These are phyloP conservation scores for Aplosporella prunicola DNA, from an alignment of 2,329 filamentous ascomycete genomes.

Conservation along the genomic window DNA sequence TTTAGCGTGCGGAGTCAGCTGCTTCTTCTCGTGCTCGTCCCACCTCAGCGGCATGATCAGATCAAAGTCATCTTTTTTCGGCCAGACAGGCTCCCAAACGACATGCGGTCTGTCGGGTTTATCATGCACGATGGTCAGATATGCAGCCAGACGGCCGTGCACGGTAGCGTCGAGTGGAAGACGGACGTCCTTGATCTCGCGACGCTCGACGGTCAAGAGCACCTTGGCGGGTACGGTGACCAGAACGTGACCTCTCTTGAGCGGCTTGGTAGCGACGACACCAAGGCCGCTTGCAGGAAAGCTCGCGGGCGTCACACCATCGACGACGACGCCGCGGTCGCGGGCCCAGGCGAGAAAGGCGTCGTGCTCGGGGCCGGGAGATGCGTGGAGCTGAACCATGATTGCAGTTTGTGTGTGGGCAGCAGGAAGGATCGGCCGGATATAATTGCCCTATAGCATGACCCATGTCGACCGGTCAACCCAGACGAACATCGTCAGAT, in stretches of 20 bases:
- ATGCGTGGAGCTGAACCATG: slow-evolving; percentile 13
- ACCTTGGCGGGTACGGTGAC: slow-evolving; percentile 55
- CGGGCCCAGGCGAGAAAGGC: slow-evolving; percentile 60
- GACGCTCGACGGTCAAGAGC: slow-evolving; percentile 55
- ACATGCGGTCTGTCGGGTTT: slow-evolving; percentile 37
- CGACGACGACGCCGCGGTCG: slow-evolving; percentile 54
- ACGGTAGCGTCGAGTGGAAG: slow-evolving; percentile 50
- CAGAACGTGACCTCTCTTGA: slow-evolving; percentile 54
- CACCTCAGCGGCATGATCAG: slow-evolving; percentile 49
- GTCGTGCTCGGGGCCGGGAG: slow-evolving; percentile 33
- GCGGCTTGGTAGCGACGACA: slow-evolving; percentile 57
- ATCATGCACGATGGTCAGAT: slow-evolving; percentile 44
- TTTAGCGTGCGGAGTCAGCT: slow-evolving; percentile 29
- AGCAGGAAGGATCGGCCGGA: too few relatives aligned
- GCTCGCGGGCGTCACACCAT: slow-evolving; percentile 55
- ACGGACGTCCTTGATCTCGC: slow-evolving; percentile 38
- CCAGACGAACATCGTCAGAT: too few relatives aligned
- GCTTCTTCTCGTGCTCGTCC: slow-evolving; percentile 32
- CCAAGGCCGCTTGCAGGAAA: slow-evolving; percentile 70
- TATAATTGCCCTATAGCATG: too few relatives aligned
- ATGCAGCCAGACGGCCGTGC: slow-evolving; percentile 64
- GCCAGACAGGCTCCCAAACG: slow-evolving; percentile 60
- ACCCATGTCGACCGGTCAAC: too few relatives aligned
- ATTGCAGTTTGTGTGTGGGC: too few relatives aligned
- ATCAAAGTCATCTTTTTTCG: slow-evolving; percentile 50